Conservation (phyloP, 352 stramenopile genomes). For the Sclerospora graminicola region DNA sequence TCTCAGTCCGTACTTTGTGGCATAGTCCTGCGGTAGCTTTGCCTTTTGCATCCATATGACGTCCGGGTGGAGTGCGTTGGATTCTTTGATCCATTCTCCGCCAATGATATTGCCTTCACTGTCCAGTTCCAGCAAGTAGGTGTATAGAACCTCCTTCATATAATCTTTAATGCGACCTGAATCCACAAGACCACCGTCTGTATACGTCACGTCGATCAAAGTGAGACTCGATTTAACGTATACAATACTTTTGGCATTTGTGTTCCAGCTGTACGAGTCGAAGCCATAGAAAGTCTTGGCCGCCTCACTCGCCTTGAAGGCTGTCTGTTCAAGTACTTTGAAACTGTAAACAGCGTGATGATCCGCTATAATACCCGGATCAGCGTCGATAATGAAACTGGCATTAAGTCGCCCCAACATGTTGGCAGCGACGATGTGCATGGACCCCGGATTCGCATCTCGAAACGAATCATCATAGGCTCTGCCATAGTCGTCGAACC, state of each 20-base stretch:
- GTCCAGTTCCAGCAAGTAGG: constrained; percentile 37
- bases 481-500: constrained; percentile 33
- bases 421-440: constrained; percentile 42
- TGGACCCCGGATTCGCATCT: constrained; percentile 39
- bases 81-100: constrained; percentile 33
- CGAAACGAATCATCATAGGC: constrained; percentile 26
- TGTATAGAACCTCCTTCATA: constrained; percentile 21
- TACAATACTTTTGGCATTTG: constrained; percentile 24
- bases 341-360: constrained; percentile 50
- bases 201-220: constrained; percentile 32
- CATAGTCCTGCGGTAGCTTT: constrained; percentile 14
- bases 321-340: constrained; percentile 27
- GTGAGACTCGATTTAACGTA: constrained; percentile 33
- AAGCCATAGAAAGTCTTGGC: constrained; percentile 28
- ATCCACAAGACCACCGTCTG: constrained; percentile 24
- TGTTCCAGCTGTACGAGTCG: constrained; percentile 43
- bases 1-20: constrained; percentile 14
- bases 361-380: constrained; percentile 29
- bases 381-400: constrained; percentile 34
- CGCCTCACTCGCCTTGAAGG: constrained; percentile 21
- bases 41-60: constrained; percentile 28
- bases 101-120: constrained; percentile 23
- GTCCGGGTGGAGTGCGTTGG: constrained; percentile 23
- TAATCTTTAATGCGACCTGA: constrained; percentile 13
- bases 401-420: constrained; percentile 27